Base-by-base conservation (phyloP, 768 basidiomycete species). In the Fibroporia radiculosa region DNA sequence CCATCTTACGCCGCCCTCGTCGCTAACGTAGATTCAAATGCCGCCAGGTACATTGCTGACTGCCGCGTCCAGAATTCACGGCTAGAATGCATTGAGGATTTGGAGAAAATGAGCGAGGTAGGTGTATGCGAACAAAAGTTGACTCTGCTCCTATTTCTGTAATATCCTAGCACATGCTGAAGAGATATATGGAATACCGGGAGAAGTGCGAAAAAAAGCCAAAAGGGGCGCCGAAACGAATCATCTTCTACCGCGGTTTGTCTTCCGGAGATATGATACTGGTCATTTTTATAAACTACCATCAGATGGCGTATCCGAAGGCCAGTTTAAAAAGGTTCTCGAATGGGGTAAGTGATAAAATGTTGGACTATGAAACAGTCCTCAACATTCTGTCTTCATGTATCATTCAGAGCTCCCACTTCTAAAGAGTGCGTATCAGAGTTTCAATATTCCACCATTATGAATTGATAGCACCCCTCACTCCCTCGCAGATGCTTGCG, bases 1-100 rank as follows among this genome's bases (percentile, higher is more conserved):
- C 74, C 84, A 0, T 85, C 84, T 0, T 65, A 82, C 1, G 68
- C 82, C 0, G 70, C 73, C 1, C 53, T 85, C 0, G 84, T 85
- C 0, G 75, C 68, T 1, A 84, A 80, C 0, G 63, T 64, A 20
- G 79, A 85, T 42, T 12, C 0, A 0, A 44, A 58, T 0, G 75
- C 68, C 0, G 68, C 69, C 13, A 66, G 62, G 10, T 86, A 84
- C 39, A 52, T 50, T 0, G 60, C 58, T 2, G 48, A 45, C 26
- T 41, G 56, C 3, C 41, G 28, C 14, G 58, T 63, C 6, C 66
- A 67, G 43, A 36, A 34, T 2, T 56, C 61, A 4, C 53, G 63
- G 1, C 36, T 41, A 11, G 66, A 67, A 44, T 56, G 62, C 22
- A 66, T 68, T 6, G 51, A 48, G 1, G 50, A 61, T 7, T 48